phyloP scores from a whole-genome alignment of 208 protist genomes.

The Crithidia brevicula region DNA sequence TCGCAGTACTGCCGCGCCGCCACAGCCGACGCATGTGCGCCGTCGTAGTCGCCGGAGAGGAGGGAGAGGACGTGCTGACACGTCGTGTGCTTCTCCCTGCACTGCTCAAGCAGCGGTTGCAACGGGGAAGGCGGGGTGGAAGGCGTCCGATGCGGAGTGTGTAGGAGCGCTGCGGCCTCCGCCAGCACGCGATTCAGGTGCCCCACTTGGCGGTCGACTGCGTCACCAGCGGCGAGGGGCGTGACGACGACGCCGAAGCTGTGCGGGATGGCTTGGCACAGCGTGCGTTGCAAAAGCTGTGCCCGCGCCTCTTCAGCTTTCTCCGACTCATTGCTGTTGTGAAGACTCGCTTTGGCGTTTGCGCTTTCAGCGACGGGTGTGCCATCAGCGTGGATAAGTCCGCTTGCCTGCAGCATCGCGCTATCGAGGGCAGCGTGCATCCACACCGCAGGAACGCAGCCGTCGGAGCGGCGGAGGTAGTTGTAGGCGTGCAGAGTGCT shows the following conservation, averaged over 20 bases:
- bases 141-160: no score
- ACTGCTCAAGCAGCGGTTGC: constrained; percentile 15
- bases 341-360: background rate
- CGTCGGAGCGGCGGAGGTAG: constrained; percentile 75
- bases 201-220: constrained; percentile 40
- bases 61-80: constrained; percentile 72
- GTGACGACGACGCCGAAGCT: constrained; percentile 69
- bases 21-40: constrained; percentile 50
- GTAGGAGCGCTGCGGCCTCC: constrained; percentile 27
- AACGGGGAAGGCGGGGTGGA: no score
- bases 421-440: constrained; percentile 37
- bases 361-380: background rate
- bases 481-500: constrained; percentile 79
- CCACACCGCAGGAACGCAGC: constrained; percentile 51
- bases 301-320: background rate
- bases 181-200: constrained; percentile 51
- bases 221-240: constrained; percentile 59
- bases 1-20: constrained; percentile 60
- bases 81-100: constrained; percentile 33
- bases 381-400: constrained; percentile 14
- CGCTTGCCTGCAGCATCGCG: constrained; percentile 2
- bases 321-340: background rate
- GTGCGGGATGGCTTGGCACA: constrained; percentile 15
- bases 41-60: constrained; percentile 74
- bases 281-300: constrained; percentile 8